Evolutionary conservation across 192 early-diverging fungal species (phyloP), one percentile per base, ranked within the genome.

Genomic region (Endogone sp.): DNA sequence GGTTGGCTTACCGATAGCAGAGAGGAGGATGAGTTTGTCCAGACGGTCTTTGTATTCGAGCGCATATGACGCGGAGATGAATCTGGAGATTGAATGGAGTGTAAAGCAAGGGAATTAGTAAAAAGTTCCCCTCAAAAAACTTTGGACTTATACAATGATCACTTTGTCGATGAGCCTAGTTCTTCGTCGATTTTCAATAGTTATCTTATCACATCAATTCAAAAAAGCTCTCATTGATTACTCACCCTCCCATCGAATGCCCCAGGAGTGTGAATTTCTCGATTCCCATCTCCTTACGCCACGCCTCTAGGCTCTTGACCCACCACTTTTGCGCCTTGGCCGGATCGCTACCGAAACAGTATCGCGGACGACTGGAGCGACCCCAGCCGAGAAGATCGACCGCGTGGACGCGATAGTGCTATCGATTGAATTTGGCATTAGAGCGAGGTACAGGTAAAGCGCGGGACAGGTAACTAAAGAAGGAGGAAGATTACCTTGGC

Each of bases 371-470:
- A 4, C 64, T 64, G 6, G 62, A 64, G 26, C 70, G 49, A 26
- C 70, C 70, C 70, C 70, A 71, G 23, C 70, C 70, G 22, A 71
- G 44, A 60, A 71, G 60, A 32, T 71, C 70, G 3, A 71, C 57
- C 3, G 70, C 57, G 28, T 71, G 70, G 10, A 71, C 70, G 22
- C 37, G 23, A n/a, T 66, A 71, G 29, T 29, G 55, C 65, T 67
- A 27, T 29, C 31, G 3, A 67, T 25, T 20, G 29, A 26, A n/a
- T 21, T 24, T 27, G 16, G 26, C 4, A 16, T 21, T 29, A 58
- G 22, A 26, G 28, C 20, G 28, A 28, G 29, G 3, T n/a, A 28
- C 21, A 20, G 28, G 2, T 21, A 56, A 57, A 25, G 2, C 2
- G 13, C 6, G 2, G 23, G 30, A 54, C 2, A 16, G 9, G 37